These are phyloP conservation scores for Microdochium trichocladiopsis DNA, from an alignment of 2,329 filamentous ascomycete genomes.

Conservation along the genomic window DNA sequence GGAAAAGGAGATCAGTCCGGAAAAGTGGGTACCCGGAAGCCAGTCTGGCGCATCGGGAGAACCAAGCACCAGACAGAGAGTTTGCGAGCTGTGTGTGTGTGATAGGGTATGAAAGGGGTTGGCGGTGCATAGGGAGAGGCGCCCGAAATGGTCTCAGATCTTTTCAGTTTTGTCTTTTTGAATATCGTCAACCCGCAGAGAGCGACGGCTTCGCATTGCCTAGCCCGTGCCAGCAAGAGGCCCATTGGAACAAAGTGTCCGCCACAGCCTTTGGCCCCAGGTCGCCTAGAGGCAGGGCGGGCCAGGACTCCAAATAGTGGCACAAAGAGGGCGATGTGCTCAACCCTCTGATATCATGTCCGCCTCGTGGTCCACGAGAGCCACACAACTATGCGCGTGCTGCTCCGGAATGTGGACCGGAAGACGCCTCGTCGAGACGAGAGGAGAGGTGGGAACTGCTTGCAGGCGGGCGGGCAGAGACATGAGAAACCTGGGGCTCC, in stretches of 20 bases:
- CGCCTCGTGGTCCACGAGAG: not conserved
- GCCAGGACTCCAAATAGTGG: not conserved
- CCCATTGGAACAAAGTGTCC: not conserved
- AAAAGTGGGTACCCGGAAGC: not conserved
- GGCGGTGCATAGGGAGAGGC: no score
- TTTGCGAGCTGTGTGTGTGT: not conserved
- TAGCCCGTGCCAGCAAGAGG: not conserved
- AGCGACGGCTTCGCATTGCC: not conserved
- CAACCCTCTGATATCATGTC: not conserved
- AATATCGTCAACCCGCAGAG: not conserved
- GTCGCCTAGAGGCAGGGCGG: not conserved
- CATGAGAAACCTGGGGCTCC: slow-evolving; percentile 1
- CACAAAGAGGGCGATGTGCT: not conserved
- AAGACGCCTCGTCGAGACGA: not conserved
- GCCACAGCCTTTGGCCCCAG: not conserved
- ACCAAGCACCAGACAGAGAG: no score
- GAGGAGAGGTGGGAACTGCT: not conserved
- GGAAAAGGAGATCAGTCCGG: not conserved
- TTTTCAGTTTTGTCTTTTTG: slow-evolving; percentile 1
- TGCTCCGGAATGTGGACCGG: not conserved
- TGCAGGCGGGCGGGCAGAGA: not conserved
- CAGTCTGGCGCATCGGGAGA: not conserved
- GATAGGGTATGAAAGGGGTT: no score
- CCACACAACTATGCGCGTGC: not conserved
- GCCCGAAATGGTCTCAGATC: not conserved